Base-by-base conservation (phyloP, 257 asterid genomes). In the Nicotiana tomentosiformis region DNA sequence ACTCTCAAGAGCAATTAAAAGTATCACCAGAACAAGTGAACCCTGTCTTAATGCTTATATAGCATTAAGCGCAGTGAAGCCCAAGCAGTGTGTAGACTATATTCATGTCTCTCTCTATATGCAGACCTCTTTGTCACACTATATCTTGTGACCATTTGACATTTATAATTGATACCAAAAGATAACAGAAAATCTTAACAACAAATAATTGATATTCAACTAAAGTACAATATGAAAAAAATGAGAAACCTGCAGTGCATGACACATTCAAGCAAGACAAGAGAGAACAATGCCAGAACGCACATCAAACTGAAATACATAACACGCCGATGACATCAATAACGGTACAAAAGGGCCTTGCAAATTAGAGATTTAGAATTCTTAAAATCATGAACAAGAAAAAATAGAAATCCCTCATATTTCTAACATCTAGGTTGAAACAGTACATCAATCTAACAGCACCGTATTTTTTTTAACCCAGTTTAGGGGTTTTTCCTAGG, bases 1-100 rank as follows among this genome's bases (percentile, higher is more conserved):
- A 74, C 80, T 74, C 80, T 23, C 80, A 74, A 74, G 43, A 74
- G 14, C 33, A 72, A 72, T 14, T 72, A 46, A 12, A 72, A 72
- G 61, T 72, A 72, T 23, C 79, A 72, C 61, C 79, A 46, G 51
- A 46, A 72, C 79, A 72, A 72, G 61, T 0, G 46, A 72, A 72
- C 61, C 61, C 49, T 43, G 39, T 46, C 8, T 23, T 72, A 46
- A 46, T 72, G 79, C 39, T 46, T 72, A 72, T 46, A 46, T 58
- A 58, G 29, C 29, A 58, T 49, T 23, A 23, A 46, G 61, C 61
- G 46, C 79, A 46, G 26, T n/a, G 33, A 72, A 72, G 4, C 23
- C 49, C 79, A 72, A 23, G 79, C 39, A 72, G 61, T 23, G 39
- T 14, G 20, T 72, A 46, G 79, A 72, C 23, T 15, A 43, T 72